Evolutionary conservation across 306 rosid genomes (phyloP).

Genomic region (Quercus agrifolia): DNA sequence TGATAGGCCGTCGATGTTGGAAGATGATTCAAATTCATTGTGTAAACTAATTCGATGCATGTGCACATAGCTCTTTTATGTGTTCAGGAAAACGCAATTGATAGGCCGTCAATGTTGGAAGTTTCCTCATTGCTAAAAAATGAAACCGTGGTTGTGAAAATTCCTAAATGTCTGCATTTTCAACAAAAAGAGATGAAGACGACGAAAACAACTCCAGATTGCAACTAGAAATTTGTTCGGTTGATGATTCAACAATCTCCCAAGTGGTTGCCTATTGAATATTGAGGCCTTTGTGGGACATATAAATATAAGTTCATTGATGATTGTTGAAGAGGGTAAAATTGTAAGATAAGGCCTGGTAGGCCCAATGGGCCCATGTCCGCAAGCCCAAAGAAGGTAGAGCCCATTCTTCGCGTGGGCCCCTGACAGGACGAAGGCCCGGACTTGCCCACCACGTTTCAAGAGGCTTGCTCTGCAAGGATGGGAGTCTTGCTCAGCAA

Average conservation of each 20-base stretch:
- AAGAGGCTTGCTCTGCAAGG: too few species aligned
- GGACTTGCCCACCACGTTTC: too few species aligned
- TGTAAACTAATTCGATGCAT: slow-evolving; percentile 58
- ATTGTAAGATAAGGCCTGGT: too few species aligned
- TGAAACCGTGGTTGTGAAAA: slow-evolving; percentile 24
- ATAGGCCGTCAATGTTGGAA: slow-evolving; percentile 59
- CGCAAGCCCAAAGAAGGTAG: too few species aligned
- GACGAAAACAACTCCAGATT: background rate
- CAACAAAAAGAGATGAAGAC: slow-evolving; percentile 8
- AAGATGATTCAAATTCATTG: slow-evolving; percentile 37
- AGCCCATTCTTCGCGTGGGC: too few species aligned
- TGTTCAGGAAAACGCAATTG: slow-evolving; percentile 52
- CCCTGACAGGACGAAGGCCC: too few species aligned
- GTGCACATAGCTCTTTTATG: slow-evolving; percentile 50
- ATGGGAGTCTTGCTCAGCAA: too few species aligned
- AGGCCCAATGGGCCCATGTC: too few species aligned
- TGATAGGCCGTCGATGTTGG: slow-evolving; percentile 41
- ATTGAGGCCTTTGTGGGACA: background rate
- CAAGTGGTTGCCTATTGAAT: slow-evolving; percentile 27
- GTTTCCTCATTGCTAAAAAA: slow-evolving; percentile 52
- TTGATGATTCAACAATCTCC: slow-evolving; percentile 42
- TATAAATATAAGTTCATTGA: too few species aligned
- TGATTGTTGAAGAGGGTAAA: too few species aligned
- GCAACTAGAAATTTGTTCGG: slow-evolving; percentile 21
- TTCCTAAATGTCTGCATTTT: slow-evolving; percentile 45